A percentile compares a stretch with the other conserved stretches of the same genome.
Conservation (phyloP, 2,329 filamentous ascomycete genomes). For the Fusarium sulawesiense region DNA sequence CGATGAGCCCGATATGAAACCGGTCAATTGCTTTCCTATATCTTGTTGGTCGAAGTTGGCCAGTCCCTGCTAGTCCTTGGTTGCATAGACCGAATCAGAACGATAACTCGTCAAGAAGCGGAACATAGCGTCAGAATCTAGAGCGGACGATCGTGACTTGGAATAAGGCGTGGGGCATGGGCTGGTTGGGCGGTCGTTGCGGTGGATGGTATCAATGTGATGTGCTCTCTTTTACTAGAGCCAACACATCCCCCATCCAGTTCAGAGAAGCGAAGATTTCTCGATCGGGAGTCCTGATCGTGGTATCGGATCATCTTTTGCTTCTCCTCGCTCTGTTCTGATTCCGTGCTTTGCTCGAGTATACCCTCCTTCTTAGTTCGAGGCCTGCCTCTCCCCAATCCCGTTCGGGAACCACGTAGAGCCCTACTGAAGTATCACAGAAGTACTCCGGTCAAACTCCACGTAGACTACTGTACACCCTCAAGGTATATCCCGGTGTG, state of each 20-base stretch:
- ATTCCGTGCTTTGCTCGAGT: neutral
- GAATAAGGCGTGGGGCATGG: constrained; percentile 20
- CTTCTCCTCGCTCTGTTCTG: neutral
- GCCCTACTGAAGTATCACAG: neutral
- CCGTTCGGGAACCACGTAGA: neutral
- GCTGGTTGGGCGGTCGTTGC: constrained; percentile 16
- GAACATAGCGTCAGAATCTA: constrained; percentile 2
- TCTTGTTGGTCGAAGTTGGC: constrained; percentile 3
- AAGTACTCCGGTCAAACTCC: neutral
- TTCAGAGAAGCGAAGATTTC: neutral
- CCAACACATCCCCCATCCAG: constrained; percentile 1
- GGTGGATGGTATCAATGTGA: constrained; percentile 19
- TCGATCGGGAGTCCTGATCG: neutral
- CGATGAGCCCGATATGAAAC: neutral
- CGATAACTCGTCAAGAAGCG: neutral
- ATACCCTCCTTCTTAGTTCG: neutral
- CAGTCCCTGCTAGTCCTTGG: constrained; percentile 7
- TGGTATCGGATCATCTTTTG: neutral
- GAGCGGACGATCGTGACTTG: neutral
- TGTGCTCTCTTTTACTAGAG: constrained; percentile 19
- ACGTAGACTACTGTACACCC: neutral
- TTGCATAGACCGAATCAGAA: neutral
- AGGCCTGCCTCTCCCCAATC: neutral
- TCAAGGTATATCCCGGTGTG: constrained; percentile 16
- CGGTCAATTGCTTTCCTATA: neutral